Conservation (phyloP, 108 stramenopile genomes). For the Cyclotella atomus region DNA sequence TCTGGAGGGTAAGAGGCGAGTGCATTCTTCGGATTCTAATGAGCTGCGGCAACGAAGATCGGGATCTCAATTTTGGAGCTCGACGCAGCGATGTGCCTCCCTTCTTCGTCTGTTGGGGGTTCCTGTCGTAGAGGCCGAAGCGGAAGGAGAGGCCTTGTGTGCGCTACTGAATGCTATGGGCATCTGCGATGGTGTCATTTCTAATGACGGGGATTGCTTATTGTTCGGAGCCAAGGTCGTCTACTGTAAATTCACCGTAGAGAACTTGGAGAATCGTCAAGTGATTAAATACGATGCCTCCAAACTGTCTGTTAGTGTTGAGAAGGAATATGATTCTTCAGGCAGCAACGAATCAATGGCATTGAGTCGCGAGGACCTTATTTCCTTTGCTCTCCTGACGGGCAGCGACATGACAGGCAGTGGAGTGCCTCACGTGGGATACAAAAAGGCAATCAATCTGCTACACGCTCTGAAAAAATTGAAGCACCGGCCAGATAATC, state of each 20-base stretch:
- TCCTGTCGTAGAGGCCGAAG: conserved; percentile 88
- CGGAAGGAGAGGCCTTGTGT: conserved; percentile 96
- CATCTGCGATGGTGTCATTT: conserved; percentile 94
- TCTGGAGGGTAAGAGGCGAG: conserved; percentile 87
- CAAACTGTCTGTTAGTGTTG: conserved; percentile 41
- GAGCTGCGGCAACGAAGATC: conserved; percentile 60
- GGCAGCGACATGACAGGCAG: conserved; percentile 77
- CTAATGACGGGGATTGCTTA: conserved; percentile 96
- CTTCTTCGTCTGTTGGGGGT: conserved; percentile 85
- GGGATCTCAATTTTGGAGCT: conserved; percentile 72
- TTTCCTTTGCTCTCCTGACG: conserved; percentile 79
- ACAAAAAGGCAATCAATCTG: conserved; percentile 77
- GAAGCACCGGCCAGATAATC: conserved; percentile 49
- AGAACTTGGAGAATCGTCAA: conserved; percentile 64
- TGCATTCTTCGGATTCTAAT: conserved; percentile 29
- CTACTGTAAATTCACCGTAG: conserved; percentile 91
- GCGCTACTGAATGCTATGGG: conserved; percentile 79
- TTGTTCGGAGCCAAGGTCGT: conserved; percentile 90
- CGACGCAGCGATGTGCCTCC: conserved; percentile 67
- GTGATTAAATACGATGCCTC: conserved; percentile 70
- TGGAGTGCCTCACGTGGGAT: conserved; percentile 73
- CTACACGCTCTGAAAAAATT: conserved; percentile 65
- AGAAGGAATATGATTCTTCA: conserved; percentile 1
- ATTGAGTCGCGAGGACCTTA: conserved; percentile 66
- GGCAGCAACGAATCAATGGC: conserved; percentile 25